These are phyloP conservation scores for Solanum pimpinellifolium DNA, from an alignment of 257 asterid species.

Conservation along the genomic window DNA sequence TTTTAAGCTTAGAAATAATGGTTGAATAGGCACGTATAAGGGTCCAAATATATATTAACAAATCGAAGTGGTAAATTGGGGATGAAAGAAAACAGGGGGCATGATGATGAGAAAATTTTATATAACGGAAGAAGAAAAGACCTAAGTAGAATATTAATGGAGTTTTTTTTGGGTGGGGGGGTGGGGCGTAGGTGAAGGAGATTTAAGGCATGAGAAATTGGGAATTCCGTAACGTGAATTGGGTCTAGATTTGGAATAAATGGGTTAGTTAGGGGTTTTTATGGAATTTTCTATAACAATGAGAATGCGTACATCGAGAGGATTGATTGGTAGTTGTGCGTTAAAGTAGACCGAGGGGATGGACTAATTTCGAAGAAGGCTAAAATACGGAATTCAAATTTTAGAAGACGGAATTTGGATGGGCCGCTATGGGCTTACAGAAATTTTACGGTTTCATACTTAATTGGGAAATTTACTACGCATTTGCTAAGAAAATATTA, in stretches of 20 bases:
- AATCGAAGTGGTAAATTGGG: neutral
- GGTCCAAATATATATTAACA: neutral
- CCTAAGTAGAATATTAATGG: neutral
- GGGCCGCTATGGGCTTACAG: neutral
- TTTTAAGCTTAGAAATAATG: neutral
- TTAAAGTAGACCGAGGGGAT: neutral
- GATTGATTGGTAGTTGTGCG: neutral
- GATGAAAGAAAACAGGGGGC: neutral
- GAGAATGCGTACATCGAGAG: neutral
- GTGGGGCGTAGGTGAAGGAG: neutral
- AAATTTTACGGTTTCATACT: neutral
- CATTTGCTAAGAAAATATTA: no score
- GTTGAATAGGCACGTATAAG: constrained; percentile 5
- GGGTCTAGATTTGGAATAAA: neutral
- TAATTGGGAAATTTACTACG: no score
- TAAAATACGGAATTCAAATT: neutral
- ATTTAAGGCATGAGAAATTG: neutral
- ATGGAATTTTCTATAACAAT: neutral
- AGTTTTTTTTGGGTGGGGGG: neutral
- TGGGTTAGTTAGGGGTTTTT: neutral
- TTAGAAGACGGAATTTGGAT: neutral
- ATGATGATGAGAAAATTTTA: neutral
- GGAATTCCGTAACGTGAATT: neutral
- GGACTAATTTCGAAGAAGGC: neutral
- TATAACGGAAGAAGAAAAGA: neutral